These are phyloP conservation scores for Chlorella variabilis DNA, from an alignment of 163 green algal species.

Conservation along the genomic window DNA sequence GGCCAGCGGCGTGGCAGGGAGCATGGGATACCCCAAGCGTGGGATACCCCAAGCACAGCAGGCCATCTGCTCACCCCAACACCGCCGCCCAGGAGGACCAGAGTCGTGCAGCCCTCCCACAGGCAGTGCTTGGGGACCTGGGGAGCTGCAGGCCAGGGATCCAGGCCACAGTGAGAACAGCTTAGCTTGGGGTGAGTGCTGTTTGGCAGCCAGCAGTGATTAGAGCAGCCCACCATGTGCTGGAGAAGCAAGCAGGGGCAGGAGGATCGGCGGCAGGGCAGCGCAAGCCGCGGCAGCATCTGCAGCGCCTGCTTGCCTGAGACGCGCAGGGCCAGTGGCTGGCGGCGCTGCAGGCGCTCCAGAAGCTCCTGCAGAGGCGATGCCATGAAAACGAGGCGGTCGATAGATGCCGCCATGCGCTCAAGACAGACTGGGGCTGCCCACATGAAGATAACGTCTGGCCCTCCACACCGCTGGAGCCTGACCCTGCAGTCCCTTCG, in stretches of 20 bases:
- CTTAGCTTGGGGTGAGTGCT: no score
- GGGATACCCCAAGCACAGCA: no score
- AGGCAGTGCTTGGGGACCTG: background rate
- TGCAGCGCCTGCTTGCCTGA: constrained; percentile 1
- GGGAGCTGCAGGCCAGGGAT: background rate
- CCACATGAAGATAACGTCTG: background rate
- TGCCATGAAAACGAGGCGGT: no score
- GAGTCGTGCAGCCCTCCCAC: constrained; percentile 20
- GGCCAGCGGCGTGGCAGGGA: background rate
- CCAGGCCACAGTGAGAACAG: background rate
- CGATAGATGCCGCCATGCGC: no score
- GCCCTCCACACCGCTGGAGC: background rate
- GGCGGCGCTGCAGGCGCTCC: constrained; percentile 5
- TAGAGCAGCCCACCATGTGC: background rate
- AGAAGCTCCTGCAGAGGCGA: constrained; percentile 25
- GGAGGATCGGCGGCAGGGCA: no score
- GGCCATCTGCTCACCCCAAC: constrained; percentile 36
- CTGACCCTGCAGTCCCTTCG: background rate
- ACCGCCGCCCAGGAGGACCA: constrained; percentile 49
- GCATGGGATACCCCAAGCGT: no score
- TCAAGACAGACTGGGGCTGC: no score
- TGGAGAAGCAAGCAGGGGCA: background rate
- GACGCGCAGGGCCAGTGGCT: constrained; percentile 34
- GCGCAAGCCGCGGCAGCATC: no score
- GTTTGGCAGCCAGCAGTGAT: background rate